A percentile compares a stretch with the other conserved stretches of the same genome.
Evolutionary conservation across 495 filamentous ascomycete genomes (phyloP).

Genomic region (Penicillium tannophilum): DNA sequence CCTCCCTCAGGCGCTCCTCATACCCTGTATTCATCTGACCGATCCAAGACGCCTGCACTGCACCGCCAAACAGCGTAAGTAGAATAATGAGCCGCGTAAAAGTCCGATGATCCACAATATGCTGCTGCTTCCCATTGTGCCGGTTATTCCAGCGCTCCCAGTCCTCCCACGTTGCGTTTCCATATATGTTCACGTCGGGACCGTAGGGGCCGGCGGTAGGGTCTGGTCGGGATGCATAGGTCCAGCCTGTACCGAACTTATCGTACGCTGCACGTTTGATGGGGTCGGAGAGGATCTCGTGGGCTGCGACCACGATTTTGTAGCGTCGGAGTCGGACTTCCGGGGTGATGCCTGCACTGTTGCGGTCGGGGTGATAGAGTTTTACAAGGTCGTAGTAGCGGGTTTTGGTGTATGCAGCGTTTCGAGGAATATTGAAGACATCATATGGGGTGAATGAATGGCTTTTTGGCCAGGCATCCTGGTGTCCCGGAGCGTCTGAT

Average conservation of each 20-base stretch:
- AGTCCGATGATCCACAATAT: constrained; percentile 67
- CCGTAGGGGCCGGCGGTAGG: constrained; percentile 24
- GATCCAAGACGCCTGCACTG: constrained; percentile 69
- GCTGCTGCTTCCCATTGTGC: constrained; percentile 59
- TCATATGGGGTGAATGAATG: constrained; percentile 79
- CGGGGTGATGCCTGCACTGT: constrained; percentile 52
- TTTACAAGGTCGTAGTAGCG: constrained; percentile 91
- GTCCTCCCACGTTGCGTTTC: constrained; percentile 97
- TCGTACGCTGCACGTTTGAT: constrained; percentile 80
- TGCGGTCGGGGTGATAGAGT: constrained; percentile 89
- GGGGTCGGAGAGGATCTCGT: constrained; percentile 87
- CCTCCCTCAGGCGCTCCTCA: constrained; percentile 61
- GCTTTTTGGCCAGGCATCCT: constrained; percentile 41
- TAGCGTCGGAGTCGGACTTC: constrained; percentile 79
- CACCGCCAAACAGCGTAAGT: constrained; percentile 64
- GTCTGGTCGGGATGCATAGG: constrained; percentile 37
- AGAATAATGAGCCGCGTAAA: constrained; percentile 71
- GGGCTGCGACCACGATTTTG: constrained; percentile 79
- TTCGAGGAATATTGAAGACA: constrained; percentile 67
- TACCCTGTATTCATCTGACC: constrained; percentile 55
- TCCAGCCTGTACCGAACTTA: constrained; percentile 79
- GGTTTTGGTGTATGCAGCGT: constrained; percentile 73
- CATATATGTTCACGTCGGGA: constrained; percentile 51
- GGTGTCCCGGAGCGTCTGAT: constrained; percentile 24
- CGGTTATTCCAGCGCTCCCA: constrained; percentile 87